Evolutionary conservation across 2,329 filamentous ascomycete species (phyloP).

Genomic region (Clarireedia hainanense): DNA sequence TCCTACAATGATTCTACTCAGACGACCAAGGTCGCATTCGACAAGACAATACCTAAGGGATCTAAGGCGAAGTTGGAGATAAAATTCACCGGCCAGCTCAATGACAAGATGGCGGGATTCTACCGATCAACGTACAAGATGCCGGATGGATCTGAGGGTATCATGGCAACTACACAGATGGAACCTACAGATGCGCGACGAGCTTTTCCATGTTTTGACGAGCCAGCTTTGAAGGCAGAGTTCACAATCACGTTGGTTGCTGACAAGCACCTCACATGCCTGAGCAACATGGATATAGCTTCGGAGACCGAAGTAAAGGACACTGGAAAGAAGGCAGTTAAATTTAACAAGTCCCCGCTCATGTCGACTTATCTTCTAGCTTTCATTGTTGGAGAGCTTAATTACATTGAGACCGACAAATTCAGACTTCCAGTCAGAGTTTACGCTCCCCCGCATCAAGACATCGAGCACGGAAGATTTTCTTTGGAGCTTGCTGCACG

Average conservation of each 20-base stretch:
- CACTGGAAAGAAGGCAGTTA: constrained; percentile 66
- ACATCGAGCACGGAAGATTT: constrained; percentile 87
- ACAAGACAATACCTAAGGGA: constrained; percentile 63
- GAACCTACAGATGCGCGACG: constrained; percentile 89
- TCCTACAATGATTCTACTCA: constrained; percentile 73
- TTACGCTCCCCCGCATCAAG: constrained; percentile 83
- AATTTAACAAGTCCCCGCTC: constrained; percentile 82
- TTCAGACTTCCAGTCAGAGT: constrained; percentile 90
- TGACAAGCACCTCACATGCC: constrained; percentile 80
- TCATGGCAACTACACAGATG: constrained; percentile 90
- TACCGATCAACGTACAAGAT: constrained; percentile 92
- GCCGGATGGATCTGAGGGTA: constrained; percentile 66
- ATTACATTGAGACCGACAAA: constrained; percentile 83
- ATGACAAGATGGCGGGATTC: constrained; percentile 96
- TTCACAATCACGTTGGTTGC: constrained; percentile 89
- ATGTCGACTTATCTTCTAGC: constrained; percentile 97
- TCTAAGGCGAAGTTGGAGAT: constrained; percentile 71
- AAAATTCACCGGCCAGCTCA: constrained; percentile 71
- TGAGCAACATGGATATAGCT: constrained; percentile 95
- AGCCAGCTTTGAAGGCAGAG: constrained; percentile 85
- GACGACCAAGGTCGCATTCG: constrained; percentile 73
- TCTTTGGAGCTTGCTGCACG: constrained; percentile 82
- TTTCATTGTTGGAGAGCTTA: constrained; percentile 89
- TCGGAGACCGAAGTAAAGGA: constrained; percentile 67
- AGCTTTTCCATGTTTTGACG: constrained; percentile 94